Evolutionary conservation across 768 basidiomycete genomes (phyloP).

Genomic region (Baorangia bicolor): DNA sequence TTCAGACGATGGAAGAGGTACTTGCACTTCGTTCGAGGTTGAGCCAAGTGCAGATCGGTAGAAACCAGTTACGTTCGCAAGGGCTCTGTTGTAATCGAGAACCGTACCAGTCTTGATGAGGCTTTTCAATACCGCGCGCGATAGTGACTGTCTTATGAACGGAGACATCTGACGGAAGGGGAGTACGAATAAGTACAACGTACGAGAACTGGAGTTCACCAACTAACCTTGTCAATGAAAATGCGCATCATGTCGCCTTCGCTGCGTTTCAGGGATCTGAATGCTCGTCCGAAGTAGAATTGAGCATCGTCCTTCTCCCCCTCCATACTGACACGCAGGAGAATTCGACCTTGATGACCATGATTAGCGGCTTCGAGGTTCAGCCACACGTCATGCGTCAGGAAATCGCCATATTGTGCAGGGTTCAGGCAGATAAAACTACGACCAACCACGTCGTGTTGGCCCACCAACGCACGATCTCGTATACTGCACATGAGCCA

Average conservation of each 20-base stretch:
- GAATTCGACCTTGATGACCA: conserved; percentile 64
- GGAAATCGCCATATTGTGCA: conserved; percentile 79
- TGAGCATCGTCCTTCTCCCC: conserved; percentile 98
- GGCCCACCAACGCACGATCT: conserved; percentile 86
- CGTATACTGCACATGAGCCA: conserved; percentile 98
- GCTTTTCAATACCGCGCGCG: conserved; percentile 69
- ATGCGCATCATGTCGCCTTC: conserved; percentile 95
- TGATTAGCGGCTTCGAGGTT: conserved; percentile 66
- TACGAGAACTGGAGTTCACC: not conserved
- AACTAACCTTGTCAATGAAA: conserved; percentile 90
- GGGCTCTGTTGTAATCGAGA: conserved; percentile 87
- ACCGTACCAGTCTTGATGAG: conserved; percentile 63
- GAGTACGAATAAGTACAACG: not conserved
- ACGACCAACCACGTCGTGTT: conserved; percentile 90
- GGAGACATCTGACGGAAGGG: conserved; percentile 75
- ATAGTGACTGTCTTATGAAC: conserved; percentile 85
- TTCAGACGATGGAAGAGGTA: conserved; percentile 71
- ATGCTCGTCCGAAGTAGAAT: conserved; percentile 96
- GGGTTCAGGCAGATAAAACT: conserved; percentile 93
- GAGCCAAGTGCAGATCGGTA: conserved; percentile 76
- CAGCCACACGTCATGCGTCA: conserved; percentile 91
- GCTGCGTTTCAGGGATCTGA: conserved; percentile 88
- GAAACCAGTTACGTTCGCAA: conserved; percentile 78
- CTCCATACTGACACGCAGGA: conserved; percentile 94
- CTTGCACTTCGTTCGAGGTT: conserved; percentile 67